These are phyloP conservation scores for Phytophthora agathidicida DNA, from an alignment of 352 stramenopile species.

Conservation along the genomic window DNA sequence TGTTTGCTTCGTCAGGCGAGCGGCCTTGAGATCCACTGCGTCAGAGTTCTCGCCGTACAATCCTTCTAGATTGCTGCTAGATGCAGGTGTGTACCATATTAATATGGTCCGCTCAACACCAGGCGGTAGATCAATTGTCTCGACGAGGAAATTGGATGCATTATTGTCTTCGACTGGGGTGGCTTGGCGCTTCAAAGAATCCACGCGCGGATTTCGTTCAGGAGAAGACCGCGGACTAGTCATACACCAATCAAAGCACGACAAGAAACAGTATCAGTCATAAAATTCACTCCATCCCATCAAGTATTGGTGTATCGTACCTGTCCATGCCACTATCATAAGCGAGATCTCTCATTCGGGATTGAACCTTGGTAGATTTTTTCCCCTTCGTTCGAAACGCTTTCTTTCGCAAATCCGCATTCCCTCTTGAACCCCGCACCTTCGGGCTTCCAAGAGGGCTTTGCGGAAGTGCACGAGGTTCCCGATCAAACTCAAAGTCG, in stretches of 20 bases:
- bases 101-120: conserved; percentile 89
- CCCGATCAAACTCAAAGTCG: conserved; percentile 90
- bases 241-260: conserved; percentile 10
- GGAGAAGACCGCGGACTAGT: conserved; percentile 80
- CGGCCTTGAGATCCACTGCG: conserved; percentile 77
- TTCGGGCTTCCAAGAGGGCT: conserved; percentile 71
- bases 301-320: conserved; percentile 32
- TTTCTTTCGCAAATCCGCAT: conserved; percentile 54
- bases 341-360: conserved; percentile 60
- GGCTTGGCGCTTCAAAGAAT: conserved; percentile 48
- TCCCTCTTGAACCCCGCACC: conserved; percentile 35
- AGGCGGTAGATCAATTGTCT: conserved; percentile 86
- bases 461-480: conserved; percentile 48
- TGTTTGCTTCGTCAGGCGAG: conserved; percentile 84
- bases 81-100: conserved; percentile 82
- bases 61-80: conserved; percentile 47
- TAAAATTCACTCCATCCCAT: background rate
- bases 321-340: conserved; percentile 86
- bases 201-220: conserved; percentile 60
- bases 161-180: conserved; percentile 62
- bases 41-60: conserved; percentile 54
- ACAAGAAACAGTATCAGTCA: conserved; percentile 4
- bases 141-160: conserved; percentile 87
- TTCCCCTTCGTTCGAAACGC: conserved; percentile 55
- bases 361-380: conserved; percentile 52